Evolutionary conservation across 148 eudicot species (phyloP), one percentile per base, ranked within the genome.

Genomic region (Chenopodium formosanum): DNA sequence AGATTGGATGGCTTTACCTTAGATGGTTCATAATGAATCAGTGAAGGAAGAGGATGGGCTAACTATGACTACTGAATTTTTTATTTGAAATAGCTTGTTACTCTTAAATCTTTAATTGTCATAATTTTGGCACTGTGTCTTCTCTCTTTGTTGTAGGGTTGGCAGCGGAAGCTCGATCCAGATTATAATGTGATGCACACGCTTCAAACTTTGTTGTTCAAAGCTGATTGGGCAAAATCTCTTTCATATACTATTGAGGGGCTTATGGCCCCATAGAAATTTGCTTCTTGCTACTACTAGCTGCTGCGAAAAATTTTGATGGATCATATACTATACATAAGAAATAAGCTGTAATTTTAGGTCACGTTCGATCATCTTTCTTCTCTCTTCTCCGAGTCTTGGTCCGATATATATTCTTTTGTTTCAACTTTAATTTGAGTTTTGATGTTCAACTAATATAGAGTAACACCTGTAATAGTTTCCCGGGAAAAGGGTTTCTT

Each of bases 91-190:
- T 64, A 73, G 63, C 72, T 75, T 10, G 3, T 74, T 74, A 12
- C 17, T 37, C 68, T 37, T 78, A 10, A 27, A 48, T 74, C 31
- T 75, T 50, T 4, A 1, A 46, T 37, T 58, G 17, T 37, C 71
- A 32, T 65, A 66, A 64, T 3, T 17, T 23, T 4, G 52, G 17
- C 34, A 22, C 29, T 40, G 6, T 29, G 23, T 74, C 22, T 77
- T 64, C 48, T 12, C 79, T 74, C 63, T 79, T 67, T 13, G 3
- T 80, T 84, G 84, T 64, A 96, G 99, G 98, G 99, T 77, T 96
- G 99, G 99, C 99, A 96, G 75, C 89, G 99, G 84, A 96, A 96
- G 89, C 97, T 96, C 22, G 99, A 96, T 83, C 99, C 99, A 8
- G 93, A 91, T 62, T 96, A 96, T 22, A 90, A 96, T 84, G 90